These are phyloP conservation scores for Saturnispora zaruensis DNA, from an alignment of 805 yeast genomes.

Conservation along the genomic window DNA sequence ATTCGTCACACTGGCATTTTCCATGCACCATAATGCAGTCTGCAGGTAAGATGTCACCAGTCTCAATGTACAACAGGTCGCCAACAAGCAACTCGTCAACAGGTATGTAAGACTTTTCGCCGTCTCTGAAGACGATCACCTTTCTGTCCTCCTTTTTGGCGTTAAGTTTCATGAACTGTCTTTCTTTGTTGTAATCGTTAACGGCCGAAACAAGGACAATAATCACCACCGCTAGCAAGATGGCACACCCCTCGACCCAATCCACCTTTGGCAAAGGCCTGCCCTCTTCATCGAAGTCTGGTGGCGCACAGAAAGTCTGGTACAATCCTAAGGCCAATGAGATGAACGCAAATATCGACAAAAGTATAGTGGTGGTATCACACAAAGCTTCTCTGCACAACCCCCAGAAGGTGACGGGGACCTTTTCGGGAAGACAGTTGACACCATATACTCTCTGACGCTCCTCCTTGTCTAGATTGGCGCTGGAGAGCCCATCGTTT, in stretches of 20 bases:
- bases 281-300: slow-evolving; percentile 73
- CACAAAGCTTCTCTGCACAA: slow-evolving; percentile 79
- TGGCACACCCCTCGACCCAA: slow-evolving; percentile 99
- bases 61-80: slow-evolving; percentile 71
- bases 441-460: slow-evolving; percentile 52
- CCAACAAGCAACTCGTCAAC: slow-evolving; percentile 79
- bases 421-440: slow-evolving; percentile 63
- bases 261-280: slow-evolving; percentile 73
- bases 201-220: slow-evolving; percentile 90
- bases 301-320: slow-evolving; percentile 81
- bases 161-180: slow-evolving; percentile 82
- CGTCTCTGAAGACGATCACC: slow-evolving; percentile 67
- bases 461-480: slow-evolving; percentile 25
- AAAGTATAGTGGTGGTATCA: slow-evolving; percentile 80
- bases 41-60: slow-evolving; percentile 92
- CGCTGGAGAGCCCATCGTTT: slow-evolving; percentile 33
- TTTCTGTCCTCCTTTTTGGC: slow-evolving; percentile 80
- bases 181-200: slow-evolving; percentile 95
- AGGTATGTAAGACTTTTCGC: slow-evolving; percentile 57
- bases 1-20: slow-evolving; percentile 81
- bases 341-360: slow-evolving; percentile 78
- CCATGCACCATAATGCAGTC: slow-evolving; percentile 75
- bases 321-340: slow-evolving; percentile 87
- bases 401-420: slow-evolving; percentile 56
- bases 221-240: slow-evolving; percentile 79